These are phyloP conservation scores for Artemisia argyi DNA, from an alignment of 129 eudicot species.

Conservation along the genomic window DNA sequence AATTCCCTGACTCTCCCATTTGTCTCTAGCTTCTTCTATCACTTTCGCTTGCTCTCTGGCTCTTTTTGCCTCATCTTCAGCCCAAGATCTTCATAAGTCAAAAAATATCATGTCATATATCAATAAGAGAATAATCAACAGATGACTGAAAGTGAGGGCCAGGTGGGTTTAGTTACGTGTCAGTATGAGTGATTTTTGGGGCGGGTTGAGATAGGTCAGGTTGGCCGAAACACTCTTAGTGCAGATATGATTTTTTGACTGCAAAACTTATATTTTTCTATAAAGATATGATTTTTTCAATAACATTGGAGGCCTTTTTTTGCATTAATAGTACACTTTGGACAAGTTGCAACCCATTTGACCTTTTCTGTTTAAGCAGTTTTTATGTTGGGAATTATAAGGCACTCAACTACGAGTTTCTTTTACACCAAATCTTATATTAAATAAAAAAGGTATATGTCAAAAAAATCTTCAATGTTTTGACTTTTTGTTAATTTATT, in stretches of 20 bases:
- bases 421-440: too few relatives aligned
- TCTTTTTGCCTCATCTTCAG: constrained; percentile 95
- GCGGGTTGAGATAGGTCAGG: background rate
- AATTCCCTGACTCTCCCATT: constrained; percentile 83
- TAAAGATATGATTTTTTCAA: background rate
- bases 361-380: too few relatives aligned
- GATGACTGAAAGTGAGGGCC: too few relatives aligned
- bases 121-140: background rate
- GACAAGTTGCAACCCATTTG: too few relatives aligned
- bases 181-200: constrained; percentile 5
- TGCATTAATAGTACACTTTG: constrained; percentile 1
- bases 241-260: background rate
- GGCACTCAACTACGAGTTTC: too few relatives aligned
- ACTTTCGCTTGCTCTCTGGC: constrained; percentile 94
- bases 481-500: too few relatives aligned
- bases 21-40: constrained; percentile 81
- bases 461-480: too few relatives aligned
- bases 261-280: background rate
- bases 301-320: constrained; percentile 8
- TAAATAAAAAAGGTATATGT: too few relatives aligned
- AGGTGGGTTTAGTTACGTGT: background rate
- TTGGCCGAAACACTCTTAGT: background rate
- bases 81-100: constrained; percentile 73
- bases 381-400: too few relatives aligned
- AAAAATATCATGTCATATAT: constrained; percentile 7